Evolutionary conservation across 345 rosid species (phyloP).

Genomic region (Pistacia atlantica): DNA sequence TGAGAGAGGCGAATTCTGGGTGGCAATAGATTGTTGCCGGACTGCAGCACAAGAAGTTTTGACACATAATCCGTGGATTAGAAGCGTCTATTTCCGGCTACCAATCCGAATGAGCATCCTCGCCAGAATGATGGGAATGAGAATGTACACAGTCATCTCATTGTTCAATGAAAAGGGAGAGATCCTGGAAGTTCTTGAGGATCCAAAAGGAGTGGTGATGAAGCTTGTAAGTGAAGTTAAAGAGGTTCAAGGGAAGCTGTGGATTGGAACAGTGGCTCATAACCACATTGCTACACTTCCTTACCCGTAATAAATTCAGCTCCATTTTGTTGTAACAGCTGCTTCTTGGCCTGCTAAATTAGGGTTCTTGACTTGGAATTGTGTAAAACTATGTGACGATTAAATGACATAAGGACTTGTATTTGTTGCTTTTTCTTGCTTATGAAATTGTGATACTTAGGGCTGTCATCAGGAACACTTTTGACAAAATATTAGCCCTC

Average conservation of each 20-base stretch:
- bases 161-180: conserved; percentile 60
- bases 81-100: conserved; percentile 70
- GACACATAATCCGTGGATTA: conserved; percentile 77
- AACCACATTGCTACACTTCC: conserved; percentile 85
- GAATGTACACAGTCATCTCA: conserved; percentile 82
- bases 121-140: conserved; percentile 90
- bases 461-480: too few species aligned
- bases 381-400: neutral
- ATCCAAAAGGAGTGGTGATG: conserved; percentile 81
- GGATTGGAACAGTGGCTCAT: conserved; percentile 99
- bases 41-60: conserved; percentile 82
- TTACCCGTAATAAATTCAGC: conserved; percentile 43
- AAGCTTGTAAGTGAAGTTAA: conserved; percentile 92
- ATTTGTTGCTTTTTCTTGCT: neutral
- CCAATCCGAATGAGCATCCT: conserved; percentile 66
- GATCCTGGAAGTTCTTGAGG: conserved; percentile 84
- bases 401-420: neutral
- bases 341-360: neutral
- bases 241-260: conserved; percentile 77
- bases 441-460: too few species aligned
- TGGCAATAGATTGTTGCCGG: conserved; percentile 93
- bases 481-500: too few species aligned
- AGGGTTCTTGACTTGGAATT: neutral
- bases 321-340: conserved; percentile 3
- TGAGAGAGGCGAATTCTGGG: conserved; percentile 87